phyloP scores from a whole-genome alignment of 1,284 basidiomycete species.

The Papiliotrema nemorosa region DNA sequence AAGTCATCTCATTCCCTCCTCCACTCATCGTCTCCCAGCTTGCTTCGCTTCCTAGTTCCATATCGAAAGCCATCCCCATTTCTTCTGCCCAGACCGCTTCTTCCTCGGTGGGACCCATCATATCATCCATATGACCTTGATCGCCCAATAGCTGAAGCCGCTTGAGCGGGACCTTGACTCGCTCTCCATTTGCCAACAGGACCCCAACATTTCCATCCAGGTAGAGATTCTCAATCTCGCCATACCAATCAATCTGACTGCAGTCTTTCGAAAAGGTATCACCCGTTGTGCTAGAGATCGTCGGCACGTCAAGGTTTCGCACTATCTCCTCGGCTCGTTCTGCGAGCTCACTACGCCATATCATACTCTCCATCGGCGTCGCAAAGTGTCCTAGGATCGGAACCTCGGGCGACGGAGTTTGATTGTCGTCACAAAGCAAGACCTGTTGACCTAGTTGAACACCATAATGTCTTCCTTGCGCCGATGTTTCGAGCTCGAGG shows the following conservation, averaged over 20 bases:
- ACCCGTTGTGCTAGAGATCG: neutral
- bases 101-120: constrained; percentile 7
- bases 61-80: constrained; percentile 9
- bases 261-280: constrained; percentile 17
- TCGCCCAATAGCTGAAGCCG: constrained; percentile 28
- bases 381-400: constrained; percentile 35
- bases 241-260: constrained; percentile 49
- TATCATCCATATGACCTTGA: constrained; percentile 20
- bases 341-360: constrained; percentile 19
- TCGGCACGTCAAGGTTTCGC: neutral
- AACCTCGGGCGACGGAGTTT: constrained; percentile 30
- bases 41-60: constrained; percentile 25
- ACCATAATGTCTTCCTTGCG: constrained; percentile 57
- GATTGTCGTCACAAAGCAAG: constrained; percentile 56
- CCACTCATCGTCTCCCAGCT: constrained; percentile 31
- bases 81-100: constrained; percentile 12
- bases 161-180: constrained; percentile 19
- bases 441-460: constrained; percentile 79
- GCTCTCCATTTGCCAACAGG: constrained; percentile 34
- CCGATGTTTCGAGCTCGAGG: constrained; percentile 74
- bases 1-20: neutral
- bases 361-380: constrained; percentile 20
- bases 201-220: constrained; percentile 47
- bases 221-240: constrained; percentile 48
- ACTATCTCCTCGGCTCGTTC: constrained; percentile 15